phyloP scores from a whole-genome alignment of 495 filamentous ascomycete species.

The Eremomyces bilateralis region DNA sequence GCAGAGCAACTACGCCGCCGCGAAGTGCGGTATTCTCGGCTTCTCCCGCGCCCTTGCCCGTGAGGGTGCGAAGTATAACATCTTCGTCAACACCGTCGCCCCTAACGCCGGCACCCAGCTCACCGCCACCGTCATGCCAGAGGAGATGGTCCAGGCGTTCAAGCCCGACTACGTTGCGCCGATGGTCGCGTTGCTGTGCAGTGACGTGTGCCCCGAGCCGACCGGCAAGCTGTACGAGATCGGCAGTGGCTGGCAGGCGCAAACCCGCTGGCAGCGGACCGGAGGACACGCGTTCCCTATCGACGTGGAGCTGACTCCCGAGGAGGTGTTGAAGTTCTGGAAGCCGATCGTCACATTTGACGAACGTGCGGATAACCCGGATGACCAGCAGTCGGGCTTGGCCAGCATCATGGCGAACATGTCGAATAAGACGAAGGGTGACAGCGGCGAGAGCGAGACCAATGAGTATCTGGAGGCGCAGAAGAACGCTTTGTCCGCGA shows the following conservation, averaged over 20 bases:
- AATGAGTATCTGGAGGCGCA: constrained; percentile 30
- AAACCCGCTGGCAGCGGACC: constrained; percentile 84
- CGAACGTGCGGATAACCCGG: constrained; percentile 77
- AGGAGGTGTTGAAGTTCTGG: constrained; percentile 64
- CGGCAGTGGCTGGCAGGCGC: constrained; percentile 81
- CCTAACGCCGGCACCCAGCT: constrained; percentile 94
- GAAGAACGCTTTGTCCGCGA: constrained; percentile 48
- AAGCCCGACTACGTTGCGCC: constrained; percentile 98
- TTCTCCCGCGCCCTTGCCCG: constrained; percentile 82
- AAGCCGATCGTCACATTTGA: constrained; percentile 67
- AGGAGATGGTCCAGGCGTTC: constrained; percentile 96
- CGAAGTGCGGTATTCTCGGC: constrained; percentile 88
- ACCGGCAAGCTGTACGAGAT: constrained; percentile 92
- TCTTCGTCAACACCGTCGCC: constrained; percentile 94
- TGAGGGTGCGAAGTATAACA: constrained; percentile 95
- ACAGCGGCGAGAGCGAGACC: constrained; percentile 7
- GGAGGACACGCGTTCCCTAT: constrained; percentile 87
- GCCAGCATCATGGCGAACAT: constrained; percentile 86
- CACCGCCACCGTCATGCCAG: constrained; percentile 86
- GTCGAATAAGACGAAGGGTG: constrained; percentile 37
- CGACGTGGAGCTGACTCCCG: constrained; percentile 68
- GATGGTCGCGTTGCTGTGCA: constrained; percentile 68
- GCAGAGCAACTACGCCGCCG: constrained; percentile 92
- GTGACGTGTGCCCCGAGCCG: constrained; percentile 64
- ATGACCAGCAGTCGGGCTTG: constrained; percentile 51